Evolutionary conservation across 768 basidiomycete species (phyloP).

Genomic region (Auriculariales sp.): DNA sequence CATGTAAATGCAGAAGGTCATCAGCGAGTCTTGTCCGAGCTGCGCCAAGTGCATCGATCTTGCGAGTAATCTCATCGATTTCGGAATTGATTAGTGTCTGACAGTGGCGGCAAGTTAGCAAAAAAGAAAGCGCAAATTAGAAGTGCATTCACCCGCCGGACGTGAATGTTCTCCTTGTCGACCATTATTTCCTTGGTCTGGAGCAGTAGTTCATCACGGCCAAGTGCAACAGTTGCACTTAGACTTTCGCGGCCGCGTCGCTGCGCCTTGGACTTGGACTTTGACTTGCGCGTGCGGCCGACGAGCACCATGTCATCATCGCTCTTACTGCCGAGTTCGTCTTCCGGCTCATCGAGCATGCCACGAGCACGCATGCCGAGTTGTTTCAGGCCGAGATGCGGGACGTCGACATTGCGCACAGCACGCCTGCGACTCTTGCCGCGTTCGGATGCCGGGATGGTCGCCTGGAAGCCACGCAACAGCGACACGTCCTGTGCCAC

Average conservation of each 20-base stretch:
- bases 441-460: slow-evolving; percentile 78
- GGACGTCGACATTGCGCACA: slow-evolving; percentile 65
- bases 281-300: slow-evolving; percentile 22
- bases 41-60: slow-evolving; percentile 72
- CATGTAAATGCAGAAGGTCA: slow-evolving; percentile 73
- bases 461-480: slow-evolving; percentile 85
- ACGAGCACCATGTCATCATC: slow-evolving; percentile 60
- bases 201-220: slow-evolving; percentile 68
- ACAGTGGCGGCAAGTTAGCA: too few relatives aligned
- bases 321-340: slow-evolving; percentile 21
- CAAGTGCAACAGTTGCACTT: slow-evolving; percentile 51
- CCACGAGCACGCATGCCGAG: slow-evolving; percentile 69
- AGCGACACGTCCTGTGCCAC: slow-evolving; percentile 65
- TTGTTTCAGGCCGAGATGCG: slow-evolving; percentile 63
- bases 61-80: slow-evolving; percentile 76
- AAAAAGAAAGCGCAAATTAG: not conserved
- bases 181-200: slow-evolving; percentile 76
- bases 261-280: slow-evolving; percentile 29
- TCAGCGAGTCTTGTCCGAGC: slow-evolving; percentile 70
- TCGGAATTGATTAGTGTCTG: slow-evolving; percentile 79
- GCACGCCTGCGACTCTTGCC: slow-evolving; percentile 63
- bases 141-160: slow-evolving; percentile 53
- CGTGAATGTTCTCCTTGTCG: slow-evolving; percentile 88
- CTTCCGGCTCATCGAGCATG: slow-evolving; percentile 34
- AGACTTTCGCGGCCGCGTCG: slow-evolving; percentile 46